phyloP scores from a whole-genome alignment of 225 moss, liverwort and hornwort species.

The Physcomitrellopsis africana region DNA sequence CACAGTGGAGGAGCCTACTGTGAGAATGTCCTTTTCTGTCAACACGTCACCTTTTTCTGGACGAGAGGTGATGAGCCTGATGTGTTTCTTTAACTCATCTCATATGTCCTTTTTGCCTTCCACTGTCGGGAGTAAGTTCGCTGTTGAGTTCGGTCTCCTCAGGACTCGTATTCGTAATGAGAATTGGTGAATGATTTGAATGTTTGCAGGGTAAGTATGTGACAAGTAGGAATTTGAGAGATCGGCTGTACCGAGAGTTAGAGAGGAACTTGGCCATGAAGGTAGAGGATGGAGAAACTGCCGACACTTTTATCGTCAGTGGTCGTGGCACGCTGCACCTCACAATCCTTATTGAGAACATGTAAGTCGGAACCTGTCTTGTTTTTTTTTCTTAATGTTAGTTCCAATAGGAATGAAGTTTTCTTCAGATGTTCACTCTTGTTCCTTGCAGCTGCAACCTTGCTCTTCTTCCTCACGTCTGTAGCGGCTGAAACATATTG shows the following conservation, averaged over 20 bases:
- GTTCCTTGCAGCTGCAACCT: too few relatives aligned
- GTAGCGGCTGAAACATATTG: not conserved
- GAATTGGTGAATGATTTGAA: not conserved
- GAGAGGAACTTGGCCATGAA: slow-evolving; percentile 98
- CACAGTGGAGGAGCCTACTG: slow-evolving; percentile 96
- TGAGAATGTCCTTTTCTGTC: slow-evolving; percentile 96
- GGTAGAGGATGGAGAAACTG: slow-evolving; percentile 94
- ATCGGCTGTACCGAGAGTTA: slow-evolving; percentile 84
- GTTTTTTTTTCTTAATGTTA: not conserved
- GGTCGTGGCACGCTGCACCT: slow-evolving; percentile 95
- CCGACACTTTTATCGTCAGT: slow-evolving; percentile 89
- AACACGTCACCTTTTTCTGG: slow-evolving; percentile 91
- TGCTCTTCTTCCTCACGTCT: not conserved
- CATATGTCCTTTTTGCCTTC: not conserved
- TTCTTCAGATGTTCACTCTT: too few relatives aligned
- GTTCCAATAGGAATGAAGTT: not conserved
- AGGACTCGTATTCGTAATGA: not conserved
- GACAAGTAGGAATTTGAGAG: slow-evolving; percentile 90
- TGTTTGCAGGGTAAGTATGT: slow-evolving; percentile 81
- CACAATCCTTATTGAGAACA: slow-evolving; percentile 95
- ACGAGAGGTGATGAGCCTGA: slow-evolving; percentile 61
- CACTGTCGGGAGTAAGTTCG: not conserved
- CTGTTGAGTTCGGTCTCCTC: not conserved
- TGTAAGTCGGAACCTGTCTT: slow-evolving; percentile 48
- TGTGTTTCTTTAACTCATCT: not conserved